A percentile compares a stretch with the other conserved stretches of the same genome.
phyloP scores from a whole-genome alignment of 2,329 filamentous ascomycete species.

The Diaporthe eres region DNA sequence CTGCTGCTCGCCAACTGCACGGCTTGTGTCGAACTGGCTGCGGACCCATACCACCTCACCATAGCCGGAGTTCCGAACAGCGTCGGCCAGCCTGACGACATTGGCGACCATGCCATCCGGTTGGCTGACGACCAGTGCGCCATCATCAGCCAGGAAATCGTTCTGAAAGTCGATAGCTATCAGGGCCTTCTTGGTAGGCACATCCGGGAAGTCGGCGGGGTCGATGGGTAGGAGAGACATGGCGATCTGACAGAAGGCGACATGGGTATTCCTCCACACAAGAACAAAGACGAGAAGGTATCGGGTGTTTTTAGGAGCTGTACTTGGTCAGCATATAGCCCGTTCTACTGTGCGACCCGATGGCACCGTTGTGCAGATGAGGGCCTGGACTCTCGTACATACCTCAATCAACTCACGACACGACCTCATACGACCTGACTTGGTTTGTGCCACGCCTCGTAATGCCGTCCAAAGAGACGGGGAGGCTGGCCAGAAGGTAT shows the following conservation, averaged over 20 bases:
- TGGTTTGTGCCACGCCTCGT: neutral
- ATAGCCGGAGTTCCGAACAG: conserved; percentile 79
- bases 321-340: conserved; percentile 29
- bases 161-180: conserved; percentile 91
- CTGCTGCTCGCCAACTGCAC: conserved; percentile 68
- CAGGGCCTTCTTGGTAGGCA: conserved; percentile 77
- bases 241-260: conserved; percentile 31
- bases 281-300: conserved; percentile 12
- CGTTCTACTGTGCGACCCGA: conserved; percentile 16
- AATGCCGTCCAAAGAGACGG: neutral
- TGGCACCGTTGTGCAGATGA: conserved; percentile 8
- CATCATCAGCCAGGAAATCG: conserved; percentile 82
- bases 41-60: conserved; percentile 87
- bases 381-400: conserved; percentile 19
- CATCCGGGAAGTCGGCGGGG: conserved; percentile 66
- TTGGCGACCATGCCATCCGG: conserved; percentile 77
- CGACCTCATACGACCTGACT: neutral
- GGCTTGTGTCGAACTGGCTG: conserved; percentile 77
- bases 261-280: conserved; percentile 31
- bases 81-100: conserved; percentile 75
- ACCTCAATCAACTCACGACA: conserved; percentile 26
- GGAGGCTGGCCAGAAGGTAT: neutral
- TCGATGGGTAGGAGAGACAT: conserved; percentile 68
- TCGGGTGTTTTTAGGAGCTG: conserved; percentile 16
- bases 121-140: conserved; percentile 75